Percentiles rank a stretch among this genome's conserved stretches.
Conservation (phyloP, 176 grass and related monocot species). For the Hordeum marinum region DNA sequence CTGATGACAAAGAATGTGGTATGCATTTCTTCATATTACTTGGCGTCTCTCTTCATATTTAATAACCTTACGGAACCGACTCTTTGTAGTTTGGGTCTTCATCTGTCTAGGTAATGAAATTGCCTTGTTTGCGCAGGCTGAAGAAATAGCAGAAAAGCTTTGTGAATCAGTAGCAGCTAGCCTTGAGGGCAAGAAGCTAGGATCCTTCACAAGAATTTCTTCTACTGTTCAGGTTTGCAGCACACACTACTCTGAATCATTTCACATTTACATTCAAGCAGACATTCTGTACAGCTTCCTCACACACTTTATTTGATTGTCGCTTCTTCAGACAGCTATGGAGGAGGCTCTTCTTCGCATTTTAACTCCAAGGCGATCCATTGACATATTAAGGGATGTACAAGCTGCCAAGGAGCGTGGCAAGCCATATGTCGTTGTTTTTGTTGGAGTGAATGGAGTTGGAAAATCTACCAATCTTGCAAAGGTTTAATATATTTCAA, state of each 20-base stretch:
- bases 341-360: slow-evolving; percentile 89
- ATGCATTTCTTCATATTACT: slow-evolving; percentile 27
- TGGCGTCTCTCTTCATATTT: not conserved
- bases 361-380: slow-evolving; percentile 82
- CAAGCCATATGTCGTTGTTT: slow-evolving; percentile 92
- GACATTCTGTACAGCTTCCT: not conserved
- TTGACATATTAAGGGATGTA: slow-evolving; percentile 91
- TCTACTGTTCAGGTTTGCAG: slow-evolving; percentile 81
- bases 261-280: not conserved
- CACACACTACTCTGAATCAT: not conserved
- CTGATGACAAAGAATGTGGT: slow-evolving; percentile 97
- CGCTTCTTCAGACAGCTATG: slow-evolving; percentile 72
- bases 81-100: not conserved
- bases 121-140: slow-evolving; percentile 47
- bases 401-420: slow-evolving; percentile 92
- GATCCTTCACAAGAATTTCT: slow-evolving; percentile 93
- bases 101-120: slow-evolving; percentile 17
- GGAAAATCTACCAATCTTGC: slow-evolving; percentile 97
- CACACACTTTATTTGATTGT: not conserved
- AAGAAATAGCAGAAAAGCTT: slow-evolving; percentile 94
- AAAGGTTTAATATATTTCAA: slow-evolving; percentile 49
- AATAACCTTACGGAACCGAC: not conserved
- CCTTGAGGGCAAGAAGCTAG: slow-evolving; percentile 90
- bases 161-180: slow-evolving; percentile 87
- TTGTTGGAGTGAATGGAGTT: slow-evolving; percentile 95